These are phyloP conservation scores for Arctostaphylos glauca DNA, from an alignment of 148 eudicot species.

Conservation along the genomic window DNA sequence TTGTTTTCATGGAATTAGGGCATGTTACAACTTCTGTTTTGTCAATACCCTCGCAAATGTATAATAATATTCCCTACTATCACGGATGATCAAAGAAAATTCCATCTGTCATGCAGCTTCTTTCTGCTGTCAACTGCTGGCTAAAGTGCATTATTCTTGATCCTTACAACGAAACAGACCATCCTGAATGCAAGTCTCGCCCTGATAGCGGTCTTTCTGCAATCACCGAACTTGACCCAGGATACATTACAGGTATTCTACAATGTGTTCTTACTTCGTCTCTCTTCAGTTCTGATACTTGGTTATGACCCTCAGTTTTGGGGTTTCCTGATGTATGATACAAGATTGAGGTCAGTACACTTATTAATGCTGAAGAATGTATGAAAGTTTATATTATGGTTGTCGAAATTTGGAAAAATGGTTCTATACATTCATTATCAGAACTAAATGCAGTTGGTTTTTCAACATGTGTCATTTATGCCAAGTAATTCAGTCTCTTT, in stretches of 20 bases:
- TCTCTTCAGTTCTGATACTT: neutral
- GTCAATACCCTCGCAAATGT: neutral
- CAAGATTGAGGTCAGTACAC: neutral
- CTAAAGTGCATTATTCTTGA: constrained; percentile 92
- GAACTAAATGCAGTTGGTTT: neutral
- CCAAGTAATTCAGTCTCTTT: neutral
- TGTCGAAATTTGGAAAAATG: neutral
- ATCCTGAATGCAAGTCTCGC: constrained; percentile 92
- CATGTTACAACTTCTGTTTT: neutral
- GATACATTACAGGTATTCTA: constrained; percentile 81
- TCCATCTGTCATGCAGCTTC: constrained; percentile 48
- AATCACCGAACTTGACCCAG: constrained; percentile 96
- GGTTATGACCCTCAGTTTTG: neutral
- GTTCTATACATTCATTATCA: neutral
- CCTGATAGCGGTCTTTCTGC: constrained; percentile 99
- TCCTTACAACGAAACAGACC: constrained; percentile 93
- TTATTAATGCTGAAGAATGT: neutral
- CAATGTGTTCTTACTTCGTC: neutral
- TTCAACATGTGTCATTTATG: neutral
- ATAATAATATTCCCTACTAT: neutral
- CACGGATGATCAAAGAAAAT: neutral
- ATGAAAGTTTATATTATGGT: neutral
- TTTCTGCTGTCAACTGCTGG: constrained; percentile 98
- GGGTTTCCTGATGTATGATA: neutral
- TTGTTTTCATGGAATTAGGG: neutral